These are phyloP conservation scores for Boechera stricta DNA, from an alignment of 345 rosid species.

Conservation along the genomic window DNA sequence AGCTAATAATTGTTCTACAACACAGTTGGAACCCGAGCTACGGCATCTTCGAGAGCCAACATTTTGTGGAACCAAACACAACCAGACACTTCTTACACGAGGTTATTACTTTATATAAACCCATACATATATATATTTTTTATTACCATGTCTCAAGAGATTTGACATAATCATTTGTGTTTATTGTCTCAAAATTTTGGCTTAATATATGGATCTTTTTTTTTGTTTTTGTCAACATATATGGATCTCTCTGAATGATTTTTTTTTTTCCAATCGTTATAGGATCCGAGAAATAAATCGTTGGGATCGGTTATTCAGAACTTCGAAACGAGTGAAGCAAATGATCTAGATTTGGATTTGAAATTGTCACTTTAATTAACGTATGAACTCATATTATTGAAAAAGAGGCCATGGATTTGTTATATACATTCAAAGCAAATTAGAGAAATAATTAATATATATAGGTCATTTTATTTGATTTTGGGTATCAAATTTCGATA, in stretches of 20 bases:
- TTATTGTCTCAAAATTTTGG: background rate
- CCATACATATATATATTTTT: background rate
- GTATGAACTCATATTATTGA: conserved; percentile 23
- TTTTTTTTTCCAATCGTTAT: background rate
- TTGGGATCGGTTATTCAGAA: conserved; percentile 69
- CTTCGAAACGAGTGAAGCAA: conserved; percentile 71
- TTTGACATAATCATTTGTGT: conserved; percentile 20
- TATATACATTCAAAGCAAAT: conserved; percentile 28
- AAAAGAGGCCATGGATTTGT: conserved; percentile 16
- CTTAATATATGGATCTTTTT: background rate
- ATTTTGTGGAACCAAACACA: conserved; percentile 61
- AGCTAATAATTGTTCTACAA: conserved; percentile 17
- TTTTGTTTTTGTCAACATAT: background rate
- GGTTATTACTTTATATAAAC: conserved; percentile 48
- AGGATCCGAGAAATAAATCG: conserved; percentile 61
- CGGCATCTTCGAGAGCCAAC: conserved; percentile 62
- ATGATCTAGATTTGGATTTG: conserved; percentile 90
- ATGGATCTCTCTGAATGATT: conserved; percentile 9
- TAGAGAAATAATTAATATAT: conserved; percentile 27
- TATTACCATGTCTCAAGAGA: background rate
- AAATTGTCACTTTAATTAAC: conserved; percentile 63
- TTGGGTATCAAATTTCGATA: conserved; percentile 31
- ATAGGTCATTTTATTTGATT: conserved; percentile 34
- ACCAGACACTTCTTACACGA: conserved; percentile 69
- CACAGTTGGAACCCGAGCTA: conserved; percentile 71